These are phyloP conservation scores for Aspergillus ruber DNA, from an alignment of 2,329 filamentous ascomycete genomes.

Conservation along the genomic window DNA sequence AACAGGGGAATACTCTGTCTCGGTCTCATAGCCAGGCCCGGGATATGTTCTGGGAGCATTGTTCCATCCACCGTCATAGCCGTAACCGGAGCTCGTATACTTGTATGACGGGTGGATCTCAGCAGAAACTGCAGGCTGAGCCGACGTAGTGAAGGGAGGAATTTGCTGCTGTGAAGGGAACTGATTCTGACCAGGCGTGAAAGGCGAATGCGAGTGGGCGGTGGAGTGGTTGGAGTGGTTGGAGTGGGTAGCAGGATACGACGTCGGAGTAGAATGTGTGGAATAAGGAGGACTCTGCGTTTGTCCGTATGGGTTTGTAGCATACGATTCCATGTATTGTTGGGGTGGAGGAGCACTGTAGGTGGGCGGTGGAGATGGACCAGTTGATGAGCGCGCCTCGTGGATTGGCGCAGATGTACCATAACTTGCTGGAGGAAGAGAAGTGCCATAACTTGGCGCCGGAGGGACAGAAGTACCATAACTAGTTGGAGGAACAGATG, in stretches of 20 bases:
- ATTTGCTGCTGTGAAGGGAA: conserved; percentile 27
- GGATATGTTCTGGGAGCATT: conserved; percentile 35
- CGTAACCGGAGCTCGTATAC: conserved; percentile 30
- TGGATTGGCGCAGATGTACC: conserved; percentile 27
- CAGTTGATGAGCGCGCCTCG: conserved; percentile 32
- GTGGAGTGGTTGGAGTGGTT: conserved; percentile 27
- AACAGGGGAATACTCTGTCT: conserved; percentile 36
- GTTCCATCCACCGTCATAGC: conserved; percentile 31
- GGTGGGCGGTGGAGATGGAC: conserved; percentile 31
- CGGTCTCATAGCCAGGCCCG: conserved; percentile 36
- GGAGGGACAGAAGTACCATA: conserved; percentile 26
- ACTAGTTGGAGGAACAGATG: conserved; percentile 10
- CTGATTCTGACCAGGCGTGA: conserved; percentile 26
- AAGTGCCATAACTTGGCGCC: background rate
- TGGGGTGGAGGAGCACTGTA: conserved; percentile 27
- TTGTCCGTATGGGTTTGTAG: conserved; percentile 25
- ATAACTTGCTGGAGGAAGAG: conserved; percentile 21
- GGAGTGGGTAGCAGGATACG: conserved; percentile 25
- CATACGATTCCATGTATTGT: conserved; percentile 31
- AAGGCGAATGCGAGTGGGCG: conserved; percentile 27
- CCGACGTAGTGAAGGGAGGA: conserved; percentile 26
- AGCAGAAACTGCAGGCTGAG: conserved; percentile 32
- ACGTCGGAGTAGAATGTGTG: conserved; percentile 25
- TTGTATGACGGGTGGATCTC: conserved; percentile 36
- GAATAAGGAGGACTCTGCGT: conserved; percentile 29